Evolutionary conservation across 2,329 filamentous ascomycete genomes (phyloP).

Genomic region (Chrysoporthe deuterocubensis): DNA sequence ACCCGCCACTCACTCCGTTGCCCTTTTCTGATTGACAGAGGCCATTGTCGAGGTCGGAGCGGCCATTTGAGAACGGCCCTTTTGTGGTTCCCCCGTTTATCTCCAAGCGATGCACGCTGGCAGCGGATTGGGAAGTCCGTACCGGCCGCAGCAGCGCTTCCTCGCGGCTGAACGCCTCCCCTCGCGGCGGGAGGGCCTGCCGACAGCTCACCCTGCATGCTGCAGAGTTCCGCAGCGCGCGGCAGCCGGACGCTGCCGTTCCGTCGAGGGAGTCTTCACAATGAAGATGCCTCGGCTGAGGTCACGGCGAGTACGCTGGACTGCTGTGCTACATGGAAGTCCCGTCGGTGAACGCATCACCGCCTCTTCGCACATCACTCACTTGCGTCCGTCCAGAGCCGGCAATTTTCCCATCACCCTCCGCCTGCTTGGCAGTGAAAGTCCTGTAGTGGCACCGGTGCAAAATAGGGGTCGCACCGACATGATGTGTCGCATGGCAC

Average conservation of each 20-base stretch:
- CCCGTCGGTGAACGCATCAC: slow-evolving; percentile 26
- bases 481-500: too few relatives aligned
- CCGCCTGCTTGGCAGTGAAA: background rate
- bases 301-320: slow-evolving; percentile 5
- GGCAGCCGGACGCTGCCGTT: background rate
- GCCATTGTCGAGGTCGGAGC: slow-evolving; percentile 13
- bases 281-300: slow-evolving; percentile 17
- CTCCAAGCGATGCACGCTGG: slow-evolving; percentile 2
- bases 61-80: slow-evolving; percentile 22
- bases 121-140: background rate
- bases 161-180: background rate
- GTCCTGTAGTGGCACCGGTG: background rate
- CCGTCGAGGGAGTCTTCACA: background rate
- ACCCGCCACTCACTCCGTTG: slow-evolving; percentile 15
- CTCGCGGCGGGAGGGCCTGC: background rate
- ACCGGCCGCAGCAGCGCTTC: slow-evolving; percentile 12
- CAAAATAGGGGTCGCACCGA: slow-evolving; percentile 8
- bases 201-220: slow-evolving; percentile 1
- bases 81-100: slow-evolving; percentile 20
- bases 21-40: slow-evolving; percentile 22
- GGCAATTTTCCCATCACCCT: background rate
- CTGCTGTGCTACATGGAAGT: slow-evolving; percentile 16
- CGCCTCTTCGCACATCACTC: slow-evolving; percentile 10
- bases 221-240: background rate
- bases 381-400: background rate